Conservation (phyloP, 2,329 filamentous ascomycete genomes). For the Curvularia eragrostidis region DNA sequence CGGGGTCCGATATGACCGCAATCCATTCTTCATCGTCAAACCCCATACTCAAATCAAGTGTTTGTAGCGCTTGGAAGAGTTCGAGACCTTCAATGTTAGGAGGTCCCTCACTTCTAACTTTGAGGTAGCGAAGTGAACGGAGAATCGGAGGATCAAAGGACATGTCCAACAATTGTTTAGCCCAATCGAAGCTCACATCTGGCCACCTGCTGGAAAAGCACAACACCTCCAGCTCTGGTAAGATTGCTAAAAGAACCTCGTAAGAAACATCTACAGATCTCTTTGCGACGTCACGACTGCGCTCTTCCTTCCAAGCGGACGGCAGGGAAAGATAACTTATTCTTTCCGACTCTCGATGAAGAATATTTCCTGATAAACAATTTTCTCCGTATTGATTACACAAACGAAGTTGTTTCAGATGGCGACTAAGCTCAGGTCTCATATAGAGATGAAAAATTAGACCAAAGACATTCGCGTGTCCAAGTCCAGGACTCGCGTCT, state of each 20-base stretch:
- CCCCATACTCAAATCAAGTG: conserved; percentile 10
- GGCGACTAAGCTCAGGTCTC: conserved; percentile 8
- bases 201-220: conserved; percentile 11
- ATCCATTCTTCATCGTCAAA: not conserved
- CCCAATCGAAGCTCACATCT: not conserved
- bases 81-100: not conserved
- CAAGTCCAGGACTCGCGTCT: not conserved
- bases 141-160: not conserved
- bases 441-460: conserved; percentile 10
- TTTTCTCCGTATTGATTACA: not conserved
- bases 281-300: not conserved
- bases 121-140: conserved; percentile 6
- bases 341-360: not conserved
- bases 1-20: not conserved
- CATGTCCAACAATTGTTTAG: not conserved
- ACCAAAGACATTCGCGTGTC: not conserved
- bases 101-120: not conserved
- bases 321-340: not conserved
- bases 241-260: conserved; percentile 6
- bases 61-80: not conserved
- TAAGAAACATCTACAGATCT: not conserved
- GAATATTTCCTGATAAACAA: not conserved
- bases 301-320: not conserved
- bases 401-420: conserved; percentile 20
- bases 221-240: conserved; percentile 16